Evolutionary conservation across 73 alveolate genomes (phyloP).

Genomic region (Urostyla sp.): DNA sequence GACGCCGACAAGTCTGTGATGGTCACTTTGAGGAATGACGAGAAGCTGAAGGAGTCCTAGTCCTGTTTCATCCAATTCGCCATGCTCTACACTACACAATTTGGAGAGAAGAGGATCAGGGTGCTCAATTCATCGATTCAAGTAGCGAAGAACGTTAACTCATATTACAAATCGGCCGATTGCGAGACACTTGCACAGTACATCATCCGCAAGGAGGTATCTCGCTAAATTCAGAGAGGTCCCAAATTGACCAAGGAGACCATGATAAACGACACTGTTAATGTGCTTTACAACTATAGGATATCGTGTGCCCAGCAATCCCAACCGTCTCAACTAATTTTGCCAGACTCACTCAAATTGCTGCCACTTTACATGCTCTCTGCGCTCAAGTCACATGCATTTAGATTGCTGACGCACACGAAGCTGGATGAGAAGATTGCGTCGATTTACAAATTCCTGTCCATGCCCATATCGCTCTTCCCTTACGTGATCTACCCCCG

Average conservation of each 20-base stretch:
- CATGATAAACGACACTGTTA: conserved; percentile 62
- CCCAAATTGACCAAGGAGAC: conserved; percentile 59
- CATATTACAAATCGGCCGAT: conserved; percentile 73
- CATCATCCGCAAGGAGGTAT: conserved; percentile 36
- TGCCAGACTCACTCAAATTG: conserved; percentile 74
- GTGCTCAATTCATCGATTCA: conserved; percentile 68
- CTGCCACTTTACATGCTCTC: conserved; percentile 70
- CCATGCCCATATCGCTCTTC: conserved; percentile 58
- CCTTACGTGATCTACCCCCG: conserved; percentile 76
- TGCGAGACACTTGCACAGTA: conserved; percentile 66
- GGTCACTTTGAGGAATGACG: conserved; percentile 69
- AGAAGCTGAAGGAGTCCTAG: conserved; percentile 56
- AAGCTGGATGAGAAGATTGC: conserved; percentile 72
- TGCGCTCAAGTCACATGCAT: conserved; percentile 49
- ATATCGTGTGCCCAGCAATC: conserved; percentile 68
- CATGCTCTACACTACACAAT: conserved; percentile 68
- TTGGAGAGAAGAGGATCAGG: conserved; percentile 75
- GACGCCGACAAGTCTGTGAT: conserved; percentile 79
- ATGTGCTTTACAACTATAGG: conserved; percentile 64
- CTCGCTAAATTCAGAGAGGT: conserved; percentile 45
- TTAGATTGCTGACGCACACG: conserved; percentile 46
- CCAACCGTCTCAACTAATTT: conserved; percentile 68
- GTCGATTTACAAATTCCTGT: conserved; percentile 56
- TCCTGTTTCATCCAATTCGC: conserved; percentile 76
- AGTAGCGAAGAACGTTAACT: conserved; percentile 60